Percentiles rank a stretch among this genome's conserved stretches.
phyloP scores from a whole-genome alignment of 768 basidiomycete species.

The Lyophyllum semitale region DNA sequence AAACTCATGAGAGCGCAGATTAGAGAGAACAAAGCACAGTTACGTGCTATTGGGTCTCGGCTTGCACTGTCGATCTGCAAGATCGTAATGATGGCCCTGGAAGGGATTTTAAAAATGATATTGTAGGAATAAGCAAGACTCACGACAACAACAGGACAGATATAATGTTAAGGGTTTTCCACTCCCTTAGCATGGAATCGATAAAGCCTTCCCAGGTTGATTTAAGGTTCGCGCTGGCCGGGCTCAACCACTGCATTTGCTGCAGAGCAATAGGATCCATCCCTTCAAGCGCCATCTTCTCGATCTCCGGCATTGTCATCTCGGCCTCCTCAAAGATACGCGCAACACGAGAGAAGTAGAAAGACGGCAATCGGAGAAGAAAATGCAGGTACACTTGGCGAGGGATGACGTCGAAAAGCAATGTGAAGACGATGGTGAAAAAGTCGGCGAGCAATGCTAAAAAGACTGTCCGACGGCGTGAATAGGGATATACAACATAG shows the following conservation, averaged over 20 bases:
- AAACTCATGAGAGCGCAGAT: constrained; percentile 71
- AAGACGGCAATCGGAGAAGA: constrained; percentile 65
- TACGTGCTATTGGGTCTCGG: constrained; percentile 61
- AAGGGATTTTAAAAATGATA: neutral
- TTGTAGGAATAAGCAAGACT: constrained; percentile 10
- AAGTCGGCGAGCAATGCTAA: constrained; percentile 55
- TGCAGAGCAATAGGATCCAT: constrained; percentile 24
- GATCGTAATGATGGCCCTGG: constrained; percentile 67
- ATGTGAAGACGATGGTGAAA: constrained; percentile 29
- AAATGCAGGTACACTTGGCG: constrained; percentile 19
- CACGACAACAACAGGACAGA: constrained; percentile 60
- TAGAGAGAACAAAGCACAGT: constrained; percentile 62
- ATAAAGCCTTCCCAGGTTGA: constrained; percentile 65
- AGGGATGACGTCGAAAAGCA: constrained; percentile 32
- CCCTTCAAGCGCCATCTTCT: constrained; percentile 47
- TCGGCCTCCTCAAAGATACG: constrained; percentile 76
- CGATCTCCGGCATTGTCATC: constrained; percentile 68
- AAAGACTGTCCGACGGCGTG: constrained; percentile 8
- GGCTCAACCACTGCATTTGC: constrained; percentile 28
- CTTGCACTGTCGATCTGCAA: constrained; percentile 58
- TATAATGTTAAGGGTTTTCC: constrained; percentile 76
- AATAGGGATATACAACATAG: constrained; percentile 8
- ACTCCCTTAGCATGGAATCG: constrained; percentile 65
- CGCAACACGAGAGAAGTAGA: constrained; percentile 81
- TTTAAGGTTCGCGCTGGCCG: constrained; percentile 44